A percentile compares a stretch with the other conserved stretches of the same genome.
These are phyloP conservation scores for Comarum palustre DNA, from an alignment of 306 rosid genomes.

Conservation along the genomic window DNA sequence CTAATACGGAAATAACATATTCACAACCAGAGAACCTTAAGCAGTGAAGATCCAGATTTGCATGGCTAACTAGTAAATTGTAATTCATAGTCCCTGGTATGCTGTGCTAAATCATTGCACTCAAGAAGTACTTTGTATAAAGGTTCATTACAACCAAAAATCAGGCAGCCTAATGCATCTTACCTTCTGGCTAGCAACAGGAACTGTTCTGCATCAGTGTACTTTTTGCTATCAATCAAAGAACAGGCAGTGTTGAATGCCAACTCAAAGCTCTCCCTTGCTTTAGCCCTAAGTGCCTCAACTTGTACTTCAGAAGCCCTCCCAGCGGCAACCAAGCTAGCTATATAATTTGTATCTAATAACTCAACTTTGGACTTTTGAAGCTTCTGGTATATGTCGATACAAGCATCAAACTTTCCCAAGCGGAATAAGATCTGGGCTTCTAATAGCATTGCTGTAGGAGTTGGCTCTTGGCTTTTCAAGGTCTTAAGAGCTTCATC, in stretches of 20 bases:
- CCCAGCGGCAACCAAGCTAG: constrained; percentile 76
- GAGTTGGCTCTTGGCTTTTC: constrained; percentile 53
- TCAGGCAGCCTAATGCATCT: too few relatives aligned
- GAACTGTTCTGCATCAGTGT: constrained; percentile 86
- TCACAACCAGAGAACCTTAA: not conserved
- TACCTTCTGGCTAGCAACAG: constrained; percentile 82
- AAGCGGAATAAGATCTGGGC: constrained; percentile 87
- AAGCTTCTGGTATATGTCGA: constrained; percentile 85
- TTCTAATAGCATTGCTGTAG: constrained; percentile 67
- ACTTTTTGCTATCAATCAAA: constrained; percentile 61
- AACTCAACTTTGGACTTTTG: constrained; percentile 72
- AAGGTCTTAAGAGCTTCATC: constrained; percentile 74
- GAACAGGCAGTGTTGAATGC: constrained; percentile 93
- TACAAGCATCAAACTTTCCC: constrained; percentile 83
- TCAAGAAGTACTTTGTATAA: not conserved
- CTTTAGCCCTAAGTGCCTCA: constrained; percentile 69
- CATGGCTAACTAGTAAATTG: not conserved
- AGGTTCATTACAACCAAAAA: too few relatives aligned
- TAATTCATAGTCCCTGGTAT: not conserved
- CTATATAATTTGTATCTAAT: constrained; percentile 77
- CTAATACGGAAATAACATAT: not conserved
- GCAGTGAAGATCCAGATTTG: not conserved
- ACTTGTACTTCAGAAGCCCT: constrained; percentile 84
- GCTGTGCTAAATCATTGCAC: not conserved
- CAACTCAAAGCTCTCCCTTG: constrained; percentile 87